A percentile compares a stretch with the other conserved stretches of the same genome.
These are phyloP conservation scores for Pestalotiopsis sp. DNA, from an alignment of 2,329 filamentous ascomycete genomes.

Conservation along the genomic window DNA sequence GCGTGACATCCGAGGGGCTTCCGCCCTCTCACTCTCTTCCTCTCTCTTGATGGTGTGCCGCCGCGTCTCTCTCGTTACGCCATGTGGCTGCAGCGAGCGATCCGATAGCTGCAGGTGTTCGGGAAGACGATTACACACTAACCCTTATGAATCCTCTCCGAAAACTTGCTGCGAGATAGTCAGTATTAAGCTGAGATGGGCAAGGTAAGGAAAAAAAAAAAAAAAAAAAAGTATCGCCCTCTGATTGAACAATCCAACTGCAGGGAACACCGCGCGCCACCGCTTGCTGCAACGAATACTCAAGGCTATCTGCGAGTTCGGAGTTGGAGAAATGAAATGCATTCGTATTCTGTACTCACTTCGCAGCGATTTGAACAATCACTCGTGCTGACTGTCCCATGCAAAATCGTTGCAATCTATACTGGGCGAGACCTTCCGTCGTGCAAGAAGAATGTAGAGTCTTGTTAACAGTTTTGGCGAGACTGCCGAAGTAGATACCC, in stretches of 20 bases:
- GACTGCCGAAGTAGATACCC: not conserved
- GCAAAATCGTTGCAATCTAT: not conserved
- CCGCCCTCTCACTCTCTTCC: not conserved
- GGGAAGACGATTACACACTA: slow-evolving; percentile 5
- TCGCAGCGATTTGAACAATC: not conserved
- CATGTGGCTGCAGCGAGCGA: not conserved
- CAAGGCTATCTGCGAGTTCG: not conserved
- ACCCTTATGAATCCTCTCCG: not conserved
- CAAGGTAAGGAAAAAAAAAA: too few species aligned
- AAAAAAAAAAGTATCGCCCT: not conserved
- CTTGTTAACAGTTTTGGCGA: not conserved
- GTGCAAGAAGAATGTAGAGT: not conserved
- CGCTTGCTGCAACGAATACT: slow-evolving; percentile 3
- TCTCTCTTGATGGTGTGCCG: not conserved
- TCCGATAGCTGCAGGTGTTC: slow-evolving; percentile 2
- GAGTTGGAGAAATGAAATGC: not conserved
- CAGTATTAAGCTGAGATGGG: not conserved
- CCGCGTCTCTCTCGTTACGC: not conserved
- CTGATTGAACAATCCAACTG: slow-evolving; percentile 6
- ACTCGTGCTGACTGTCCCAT: not conserved
- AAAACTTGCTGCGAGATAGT: not conserved
- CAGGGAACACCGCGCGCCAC: not conserved
- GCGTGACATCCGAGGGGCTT: not conserved
- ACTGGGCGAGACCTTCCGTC: not conserved
- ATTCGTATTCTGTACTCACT: not conserved